Evolutionary conservation across 1,284 basidiomycete genomes (phyloP).

Genomic region (Laetiporus sulphureus): DNA sequence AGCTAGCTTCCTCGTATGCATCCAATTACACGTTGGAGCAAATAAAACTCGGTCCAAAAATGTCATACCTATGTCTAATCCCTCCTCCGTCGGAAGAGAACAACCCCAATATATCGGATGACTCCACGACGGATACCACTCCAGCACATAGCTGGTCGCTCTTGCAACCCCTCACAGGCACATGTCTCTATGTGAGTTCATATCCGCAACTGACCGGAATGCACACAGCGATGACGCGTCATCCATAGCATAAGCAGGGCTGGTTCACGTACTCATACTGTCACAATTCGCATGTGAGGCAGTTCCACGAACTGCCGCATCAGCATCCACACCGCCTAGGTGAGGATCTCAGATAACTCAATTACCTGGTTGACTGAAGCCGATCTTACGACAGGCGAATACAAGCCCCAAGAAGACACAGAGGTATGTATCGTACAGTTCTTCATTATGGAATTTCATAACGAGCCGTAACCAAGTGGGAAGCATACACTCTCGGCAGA

Average conservation of each 20-base stretch:
- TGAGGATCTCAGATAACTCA: conserved; percentile 23
- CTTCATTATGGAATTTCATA: no score
- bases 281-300: conserved; percentile 83
- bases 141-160: conserved; percentile 75
- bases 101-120: conserved; percentile 38
- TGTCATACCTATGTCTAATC: conserved; percentile 69
- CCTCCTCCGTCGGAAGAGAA: conserved; percentile 51
- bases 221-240: conserved; percentile 8
- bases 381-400: conserved; percentile 40
- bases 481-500: conserved; percentile 73
- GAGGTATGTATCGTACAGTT: conserved; percentile 39
- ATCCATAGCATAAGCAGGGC: conserved; percentile 67
- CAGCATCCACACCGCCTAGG: conserved; percentile 59
- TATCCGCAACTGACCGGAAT: no score
- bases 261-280: conserved; percentile 98
- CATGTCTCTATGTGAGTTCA: conserved; percentile 71
- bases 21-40: conserved; percentile 44
- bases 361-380: neutral
- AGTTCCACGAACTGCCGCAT: conserved; percentile 72
- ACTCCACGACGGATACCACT: conserved; percentile 49
- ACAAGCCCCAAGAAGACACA: conserved; percentile 75
- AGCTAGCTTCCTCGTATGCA: conserved; percentile 22
- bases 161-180: conserved; percentile 67
- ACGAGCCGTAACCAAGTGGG: conserved; percentile 57
- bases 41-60: conserved; percentile 63